Conservation (phyloP, 257 asterid species). For the Galeopsis tetrahit region DNA sequence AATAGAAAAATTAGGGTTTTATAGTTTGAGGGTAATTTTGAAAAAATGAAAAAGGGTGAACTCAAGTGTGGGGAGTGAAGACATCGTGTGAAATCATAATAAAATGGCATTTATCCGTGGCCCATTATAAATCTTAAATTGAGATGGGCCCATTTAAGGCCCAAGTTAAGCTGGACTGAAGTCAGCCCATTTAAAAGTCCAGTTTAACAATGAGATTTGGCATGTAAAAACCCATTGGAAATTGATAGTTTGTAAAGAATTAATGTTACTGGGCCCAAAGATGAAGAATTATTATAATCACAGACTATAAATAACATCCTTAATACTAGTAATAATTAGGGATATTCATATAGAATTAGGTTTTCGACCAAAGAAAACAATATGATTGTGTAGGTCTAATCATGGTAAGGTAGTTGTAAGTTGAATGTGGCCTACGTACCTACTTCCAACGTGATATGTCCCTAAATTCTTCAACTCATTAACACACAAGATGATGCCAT, state of each 20-base stretch:
- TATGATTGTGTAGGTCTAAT: conserved; percentile 1
- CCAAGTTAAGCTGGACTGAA: no score
- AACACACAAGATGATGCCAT: conserved; percentile 31
- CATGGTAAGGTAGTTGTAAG: conserved; percentile 32
- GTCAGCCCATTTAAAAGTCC: no score
- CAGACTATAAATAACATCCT: neutral
- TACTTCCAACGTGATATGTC: conserved; percentile 38
- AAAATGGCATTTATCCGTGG: no score
- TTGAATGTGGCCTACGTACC: conserved; percentile 28
- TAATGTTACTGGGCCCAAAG: no score
- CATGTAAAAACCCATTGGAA: neutral
- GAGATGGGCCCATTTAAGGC: no score
- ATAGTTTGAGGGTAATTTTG: no score
- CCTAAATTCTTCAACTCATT: conserved; percentile 9
- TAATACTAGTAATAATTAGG: neutral
- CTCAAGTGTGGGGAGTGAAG: no score
- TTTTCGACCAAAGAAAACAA: conserved; percentile 5
- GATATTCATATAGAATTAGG: neutral
- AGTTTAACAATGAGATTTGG: no score
- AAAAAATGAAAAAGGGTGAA: no score
- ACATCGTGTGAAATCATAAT: no score
- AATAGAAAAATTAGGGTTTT: no score
- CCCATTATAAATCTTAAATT: no score
- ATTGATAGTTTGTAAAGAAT: neutral
- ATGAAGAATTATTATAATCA: neutral